Base-by-base conservation (phyloP, 805 yeast genomes). In the Nakazawaea laoshanensis region DNA sequence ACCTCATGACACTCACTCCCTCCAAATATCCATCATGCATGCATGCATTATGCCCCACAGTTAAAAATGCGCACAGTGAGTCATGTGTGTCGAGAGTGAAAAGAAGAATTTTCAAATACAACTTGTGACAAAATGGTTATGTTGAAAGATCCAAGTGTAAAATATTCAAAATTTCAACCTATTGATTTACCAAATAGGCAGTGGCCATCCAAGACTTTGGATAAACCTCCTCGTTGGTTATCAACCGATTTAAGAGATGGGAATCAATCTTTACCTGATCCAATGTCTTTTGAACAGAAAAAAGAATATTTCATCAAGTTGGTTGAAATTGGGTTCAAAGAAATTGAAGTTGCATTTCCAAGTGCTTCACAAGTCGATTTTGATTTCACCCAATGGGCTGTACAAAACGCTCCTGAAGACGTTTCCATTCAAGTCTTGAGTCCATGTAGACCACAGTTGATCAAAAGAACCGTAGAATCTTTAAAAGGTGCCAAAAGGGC, bases 231-330 rank as follows among this genome's bases (percentile, higher is more conserved):
- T 14, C 63, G 92, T 44, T 82, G 92, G 92, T 61, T 83, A 29
- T 77, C 88, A 14, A 82, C 94, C 3, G 94, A 83, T 49, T 64
- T 82, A 40, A 69, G 94, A 47, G 94, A 82, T 50, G 94, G 94
- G 20, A 82, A 82, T 55, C 92, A 82, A 59, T 77, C 88, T 5
- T 65, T 82, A 44, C 89, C 92, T 1, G 92, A 82, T 49, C 94
- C 92, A 34, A 82, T 82, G 94, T 65, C 80, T n/a, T 63, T 80
- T 27, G 77, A 62, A n/a, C 88, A 82, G 47, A 82, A 82, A 57
- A 76, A 76, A 48, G 70, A 63, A 35, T 82, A 77, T 56, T 80
- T 81, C 53, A 59, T 70, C 35, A 77, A 79, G 51, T 61, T 82
- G 26, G 67, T 81, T 11, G 81, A 77, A 18, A 56, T 81, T 25